phyloP scores from a whole-genome alignment of 257 asterid species.

The Solanum paucissectum region DNA sequence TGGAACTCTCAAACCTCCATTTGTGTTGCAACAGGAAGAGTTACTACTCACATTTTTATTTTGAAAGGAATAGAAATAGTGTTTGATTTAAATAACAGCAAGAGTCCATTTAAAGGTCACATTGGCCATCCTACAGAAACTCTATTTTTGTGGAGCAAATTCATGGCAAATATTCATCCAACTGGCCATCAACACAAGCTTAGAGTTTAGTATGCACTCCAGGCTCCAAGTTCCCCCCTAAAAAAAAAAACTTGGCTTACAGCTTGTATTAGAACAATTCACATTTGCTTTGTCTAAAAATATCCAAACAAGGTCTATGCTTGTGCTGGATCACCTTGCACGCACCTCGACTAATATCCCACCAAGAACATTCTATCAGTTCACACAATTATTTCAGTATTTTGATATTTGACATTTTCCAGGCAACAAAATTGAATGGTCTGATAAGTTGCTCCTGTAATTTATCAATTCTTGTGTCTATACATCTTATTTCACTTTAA shows the following conservation, averaged over 20 bases:
- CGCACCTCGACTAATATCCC: not conserved
- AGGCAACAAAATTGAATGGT: not conserved
- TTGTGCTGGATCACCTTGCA: not conserved
- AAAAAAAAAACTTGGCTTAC: not conserved
- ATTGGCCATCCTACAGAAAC: not conserved
- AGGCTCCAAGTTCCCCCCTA: not conserved
- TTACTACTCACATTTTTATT: not conserved
- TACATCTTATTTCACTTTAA: not conserved
- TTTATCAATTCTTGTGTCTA: not conserved
- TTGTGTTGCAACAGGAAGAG: not conserved
- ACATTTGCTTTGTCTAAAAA: not conserved
- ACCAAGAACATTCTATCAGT: not conserved
- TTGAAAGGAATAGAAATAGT: not conserved
- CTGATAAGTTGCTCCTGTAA: not conserved
- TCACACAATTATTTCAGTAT: not conserved
- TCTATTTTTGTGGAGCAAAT: not conserved
- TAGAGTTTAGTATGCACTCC: not conserved
- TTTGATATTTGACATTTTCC: not conserved
- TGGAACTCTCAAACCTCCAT: not conserved
- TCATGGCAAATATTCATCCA: not conserved
- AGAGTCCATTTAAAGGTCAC: not conserved
- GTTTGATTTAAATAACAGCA: not conserved
- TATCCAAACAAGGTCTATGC: not conserved
- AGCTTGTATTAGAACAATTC: not conserved
- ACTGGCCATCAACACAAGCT: not conserved